phyloP scores from a whole-genome alignment of 768 basidiomycete genomes.

The Kwoniella sp. region DNA sequence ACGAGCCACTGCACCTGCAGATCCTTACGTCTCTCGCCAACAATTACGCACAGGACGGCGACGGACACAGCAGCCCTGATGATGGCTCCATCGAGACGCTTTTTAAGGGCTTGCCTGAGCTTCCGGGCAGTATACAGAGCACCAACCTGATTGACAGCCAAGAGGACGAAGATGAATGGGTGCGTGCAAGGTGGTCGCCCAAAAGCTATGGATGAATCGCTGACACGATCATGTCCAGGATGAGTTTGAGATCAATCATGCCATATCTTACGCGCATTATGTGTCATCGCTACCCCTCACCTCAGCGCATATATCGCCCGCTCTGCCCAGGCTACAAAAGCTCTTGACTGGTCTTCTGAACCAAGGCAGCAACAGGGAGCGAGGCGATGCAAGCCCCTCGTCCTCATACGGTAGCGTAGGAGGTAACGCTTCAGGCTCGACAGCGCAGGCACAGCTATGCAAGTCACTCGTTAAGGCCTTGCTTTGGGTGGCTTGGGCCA shows the following conservation, averaged over 20 bases:
- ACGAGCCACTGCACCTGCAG: conserved; percentile 42
- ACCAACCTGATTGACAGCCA: neutral
- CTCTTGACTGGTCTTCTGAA: conserved; percentile 26
- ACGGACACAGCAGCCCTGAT: no score
- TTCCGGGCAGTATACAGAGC: neutral
- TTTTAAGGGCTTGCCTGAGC: conserved; percentile 21
- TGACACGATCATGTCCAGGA: conserved; percentile 13
- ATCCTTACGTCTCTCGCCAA: conserved; percentile 42
- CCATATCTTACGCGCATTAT: conserved; percentile 46
- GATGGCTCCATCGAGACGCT: conserved; percentile 9
- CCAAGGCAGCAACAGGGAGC: conserved; percentile 11
- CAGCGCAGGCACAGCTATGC: conserved; percentile 28
- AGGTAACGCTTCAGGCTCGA: neutral
- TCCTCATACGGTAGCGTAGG: conserved; percentile 20
- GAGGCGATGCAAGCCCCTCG: conserved; percentile 20
- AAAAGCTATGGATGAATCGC: neutral
- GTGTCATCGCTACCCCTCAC: conserved; percentile 31
- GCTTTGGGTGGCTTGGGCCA: conserved; percentile 30
- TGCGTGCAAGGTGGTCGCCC: conserved; percentile 2
- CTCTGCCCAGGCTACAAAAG: conserved; percentile 21
- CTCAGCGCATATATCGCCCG: conserved; percentile 17
- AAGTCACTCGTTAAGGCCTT: conserved; percentile 32
- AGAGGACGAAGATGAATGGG: conserved; percentile 40
- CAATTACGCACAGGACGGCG: conserved; percentile 25
- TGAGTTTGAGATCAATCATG: conserved; percentile 42